Percentiles rank a stretch among this genome's conserved stretches.
phyloP scores from a whole-genome alignment of 1,284 basidiomycete species.

The Puccinia hordei region DNA sequence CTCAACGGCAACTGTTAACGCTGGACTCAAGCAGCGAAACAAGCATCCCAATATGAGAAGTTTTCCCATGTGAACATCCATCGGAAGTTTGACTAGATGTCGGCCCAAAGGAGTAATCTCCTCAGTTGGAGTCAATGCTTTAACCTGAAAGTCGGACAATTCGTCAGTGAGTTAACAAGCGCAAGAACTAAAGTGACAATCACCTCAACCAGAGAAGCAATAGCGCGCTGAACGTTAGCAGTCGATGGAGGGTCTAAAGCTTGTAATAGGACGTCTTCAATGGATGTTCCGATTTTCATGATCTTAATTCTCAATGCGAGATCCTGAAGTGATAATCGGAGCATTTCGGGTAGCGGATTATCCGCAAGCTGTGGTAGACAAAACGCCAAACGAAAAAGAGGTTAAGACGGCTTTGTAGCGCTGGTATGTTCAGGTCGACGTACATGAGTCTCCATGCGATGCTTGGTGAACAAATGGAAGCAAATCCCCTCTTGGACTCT shows the following conservation, averaged over 20 bases:
- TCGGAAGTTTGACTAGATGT: conserved; percentile 82
- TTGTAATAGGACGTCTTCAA: conserved; percentile 83
- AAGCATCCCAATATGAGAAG: conserved; percentile 83
- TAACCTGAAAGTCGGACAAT: conserved; percentile 58
- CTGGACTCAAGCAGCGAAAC: conserved; percentile 89
- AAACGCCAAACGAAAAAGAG: conserved; percentile 7
- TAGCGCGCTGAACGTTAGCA: conserved; percentile 86
- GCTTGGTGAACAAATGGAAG: conserved; percentile 80
- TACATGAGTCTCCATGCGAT: conserved; percentile 70
- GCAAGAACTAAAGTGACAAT: not conserved
- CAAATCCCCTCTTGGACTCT: conserved; percentile 60
- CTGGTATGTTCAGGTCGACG: not conserved
- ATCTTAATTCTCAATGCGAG: conserved; percentile 95
- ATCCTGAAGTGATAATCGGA: conserved; percentile 88
- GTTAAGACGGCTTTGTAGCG: conserved; percentile 57
- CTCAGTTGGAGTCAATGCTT: conserved; percentile 79
- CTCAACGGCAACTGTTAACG: conserved; percentile 77
- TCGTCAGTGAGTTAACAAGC: not conserved
- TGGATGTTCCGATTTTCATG: conserved; percentile 84
- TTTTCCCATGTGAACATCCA: conserved; percentile 92
- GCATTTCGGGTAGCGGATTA: conserved; percentile 93
- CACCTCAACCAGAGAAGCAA: conserved; percentile 84
- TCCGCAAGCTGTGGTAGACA: conserved; percentile 71
- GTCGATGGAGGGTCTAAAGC: conserved; percentile 87
- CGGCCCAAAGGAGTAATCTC: conserved; percentile 95